Percentiles rank a stretch among this genome's conserved stretches.
Evolutionary conservation across 768 basidiomycete species (phyloP).

Genomic region (Suillus americanus): DNA sequence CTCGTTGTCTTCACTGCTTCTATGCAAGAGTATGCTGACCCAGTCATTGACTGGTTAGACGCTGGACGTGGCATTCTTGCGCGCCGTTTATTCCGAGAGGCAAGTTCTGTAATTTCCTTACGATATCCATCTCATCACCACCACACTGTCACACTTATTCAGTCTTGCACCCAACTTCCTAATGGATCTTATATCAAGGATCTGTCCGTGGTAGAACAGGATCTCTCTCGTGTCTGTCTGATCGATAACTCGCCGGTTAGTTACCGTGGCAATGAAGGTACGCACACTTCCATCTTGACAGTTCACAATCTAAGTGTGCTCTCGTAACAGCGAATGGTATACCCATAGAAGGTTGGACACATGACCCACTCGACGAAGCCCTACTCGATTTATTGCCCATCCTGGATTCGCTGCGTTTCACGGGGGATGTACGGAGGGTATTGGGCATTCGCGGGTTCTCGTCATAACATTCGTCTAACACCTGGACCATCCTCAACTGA

Average conservation of each 20-base stretch:
- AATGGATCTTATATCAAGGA: slow-evolving; percentile 97
- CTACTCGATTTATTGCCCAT: slow-evolving; percentile 93
- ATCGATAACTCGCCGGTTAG: slow-evolving; percentile 95
- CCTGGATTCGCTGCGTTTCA: slow-evolving; percentile 94
- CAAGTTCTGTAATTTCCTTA: slow-evolving; percentile 38
- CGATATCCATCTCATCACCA: slow-evolving; percentile 3
- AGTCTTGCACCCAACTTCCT: slow-evolving; percentile 91
- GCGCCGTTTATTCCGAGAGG: slow-evolving; percentile 90
- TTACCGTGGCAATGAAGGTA: slow-evolving; percentile 92
- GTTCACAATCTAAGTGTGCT: slow-evolving; percentile 1
- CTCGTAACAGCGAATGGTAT: slow-evolving; percentile 83
- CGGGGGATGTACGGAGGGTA: slow-evolving; percentile 90
- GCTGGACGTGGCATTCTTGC: slow-evolving; percentile 88
- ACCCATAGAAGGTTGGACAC: slow-evolving; percentile 99
- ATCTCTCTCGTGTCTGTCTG: slow-evolving; percentile 91
- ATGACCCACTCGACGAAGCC: slow-evolving; percentile 95
- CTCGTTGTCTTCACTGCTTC: slow-evolving; percentile 98
- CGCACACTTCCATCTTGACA: slow-evolving; percentile 21
- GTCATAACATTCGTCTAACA: slow-evolving; percentile 25
- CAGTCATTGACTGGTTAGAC: slow-evolving; percentile 99
- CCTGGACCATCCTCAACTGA: slow-evolving; percentile 11
- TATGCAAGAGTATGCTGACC: slow-evolving; percentile 99
- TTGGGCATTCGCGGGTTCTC: slow-evolving; percentile 69
- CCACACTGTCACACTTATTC: slow-evolving; percentile 12
- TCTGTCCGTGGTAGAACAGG: slow-evolving; percentile 80